Conservation (phyloP, 208 protist species). For the Borovskyia barvae region DNA sequence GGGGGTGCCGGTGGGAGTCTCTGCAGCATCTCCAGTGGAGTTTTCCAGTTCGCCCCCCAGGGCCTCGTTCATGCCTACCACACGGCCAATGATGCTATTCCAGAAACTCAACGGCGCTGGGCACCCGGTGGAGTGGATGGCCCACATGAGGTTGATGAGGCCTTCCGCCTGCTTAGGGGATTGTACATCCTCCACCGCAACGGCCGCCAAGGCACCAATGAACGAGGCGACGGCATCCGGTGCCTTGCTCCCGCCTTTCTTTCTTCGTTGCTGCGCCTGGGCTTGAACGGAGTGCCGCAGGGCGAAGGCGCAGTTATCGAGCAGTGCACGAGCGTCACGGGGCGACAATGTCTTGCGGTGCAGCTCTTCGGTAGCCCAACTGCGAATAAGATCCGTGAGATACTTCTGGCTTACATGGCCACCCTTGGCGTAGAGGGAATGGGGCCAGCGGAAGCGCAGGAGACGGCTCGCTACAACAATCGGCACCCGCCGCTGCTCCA, state of each 20-base stretch:
- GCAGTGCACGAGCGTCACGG: slow-evolving; percentile 38
- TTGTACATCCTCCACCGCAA: slow-evolving; percentile 35
- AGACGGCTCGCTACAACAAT: slow-evolving; percentile 50
- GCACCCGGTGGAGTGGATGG: slow-evolving; percentile 40
- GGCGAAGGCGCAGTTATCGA: slow-evolving; percentile 32
- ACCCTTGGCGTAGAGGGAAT: slow-evolving; percentile 19
- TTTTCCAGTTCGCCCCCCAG: slow-evolving; percentile 23
- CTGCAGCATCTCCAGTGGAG: not conserved
- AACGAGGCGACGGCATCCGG: slow-evolving; percentile 7
- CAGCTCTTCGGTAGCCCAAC: slow-evolving; percentile 49
- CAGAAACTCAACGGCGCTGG: slow-evolving; percentile 66
- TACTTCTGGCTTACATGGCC: slow-evolving; percentile 32
- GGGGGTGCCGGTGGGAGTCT: not conserved
- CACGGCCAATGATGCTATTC: slow-evolving; percentile 33
- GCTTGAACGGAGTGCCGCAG: slow-evolving; percentile 9
- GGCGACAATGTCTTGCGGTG: slow-evolving; percentile 17
- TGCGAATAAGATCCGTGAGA: slow-evolving; percentile 25
- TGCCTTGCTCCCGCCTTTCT: too few species aligned
- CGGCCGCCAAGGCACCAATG: slow-evolving; percentile 46
- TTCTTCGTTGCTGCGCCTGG: too few species aligned
- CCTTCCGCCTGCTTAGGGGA: slow-evolving; percentile 30
- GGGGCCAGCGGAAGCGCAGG: slow-evolving; percentile 47
- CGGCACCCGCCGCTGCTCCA: slow-evolving; percentile 36
- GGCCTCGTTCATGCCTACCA: slow-evolving; percentile 47
- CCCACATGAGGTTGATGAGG: slow-evolving; percentile 68